A percentile compares a stretch with the other conserved stretches of the same genome.
These are phyloP conservation scores for Trypanosomatidae sp. DNA, from an alignment of 208 protist genomes.

Conservation along the genomic window DNA sequence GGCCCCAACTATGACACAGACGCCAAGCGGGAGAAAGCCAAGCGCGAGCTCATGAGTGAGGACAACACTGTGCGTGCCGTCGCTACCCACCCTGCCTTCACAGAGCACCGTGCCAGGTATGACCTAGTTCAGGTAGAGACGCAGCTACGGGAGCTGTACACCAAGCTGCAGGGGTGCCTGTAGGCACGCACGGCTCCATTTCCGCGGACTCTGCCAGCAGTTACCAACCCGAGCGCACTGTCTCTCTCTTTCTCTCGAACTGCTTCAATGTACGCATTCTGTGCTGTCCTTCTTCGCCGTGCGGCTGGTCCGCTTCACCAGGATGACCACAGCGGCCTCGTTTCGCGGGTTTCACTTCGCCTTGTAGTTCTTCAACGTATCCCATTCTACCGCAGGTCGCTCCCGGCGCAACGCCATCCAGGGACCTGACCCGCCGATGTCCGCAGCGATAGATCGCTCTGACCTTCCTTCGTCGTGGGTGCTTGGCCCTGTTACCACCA, in stretches of 20 bases:
- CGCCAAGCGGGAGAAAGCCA: constrained; percentile 14
- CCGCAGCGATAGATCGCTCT: not conserved
- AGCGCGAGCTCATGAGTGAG: constrained; percentile 27
- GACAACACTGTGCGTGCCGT: not conserved
- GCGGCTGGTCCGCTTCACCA: not conserved
- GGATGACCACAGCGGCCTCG: not conserved
- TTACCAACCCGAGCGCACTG: not conserved
- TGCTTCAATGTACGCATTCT: not conserved
- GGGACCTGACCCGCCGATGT: not conserved
- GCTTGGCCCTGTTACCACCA: not conserved
- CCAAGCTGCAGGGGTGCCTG: constrained; percentile 21
- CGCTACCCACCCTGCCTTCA: constrained; percentile 19
- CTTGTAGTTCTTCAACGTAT: not conserved
- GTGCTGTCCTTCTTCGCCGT: not conserved
- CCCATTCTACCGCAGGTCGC: not conserved
- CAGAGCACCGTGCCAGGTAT: constrained; percentile 31
- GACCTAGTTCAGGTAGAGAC: constrained; percentile 6
- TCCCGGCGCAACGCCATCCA: not conserved
- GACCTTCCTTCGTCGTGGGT: not conserved
- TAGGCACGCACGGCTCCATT: not conserved
- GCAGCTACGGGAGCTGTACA: constrained; percentile 20
- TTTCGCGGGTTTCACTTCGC: not conserved
- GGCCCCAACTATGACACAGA: constrained; percentile 4
- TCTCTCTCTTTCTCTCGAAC: not conserved
- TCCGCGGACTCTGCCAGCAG: not conserved